These are phyloP conservation scores for Hortiboletus flavorubellus DNA, from an alignment of 768 basidiomycete genomes.

Conservation along the genomic window DNA sequence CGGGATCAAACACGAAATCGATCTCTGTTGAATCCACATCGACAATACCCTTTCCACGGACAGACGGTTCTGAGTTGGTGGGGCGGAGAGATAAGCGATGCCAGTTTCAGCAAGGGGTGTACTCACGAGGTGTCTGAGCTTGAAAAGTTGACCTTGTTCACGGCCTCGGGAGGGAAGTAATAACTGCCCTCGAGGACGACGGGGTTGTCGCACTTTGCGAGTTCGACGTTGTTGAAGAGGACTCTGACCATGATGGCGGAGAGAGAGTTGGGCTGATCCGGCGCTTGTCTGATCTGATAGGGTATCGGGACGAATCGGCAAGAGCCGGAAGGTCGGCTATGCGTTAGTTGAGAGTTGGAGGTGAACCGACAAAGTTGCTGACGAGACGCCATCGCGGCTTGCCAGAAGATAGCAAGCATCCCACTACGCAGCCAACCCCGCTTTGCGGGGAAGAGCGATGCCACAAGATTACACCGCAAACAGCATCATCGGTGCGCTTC, in stretches of 20 bases:
- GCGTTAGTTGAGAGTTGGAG: too few species aligned
- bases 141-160: constrained; percentile 45
- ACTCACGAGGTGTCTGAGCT: constrained; percentile 53
- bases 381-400: not conserved
- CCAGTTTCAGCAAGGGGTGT: not conserved
- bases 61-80: too few species aligned
- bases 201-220: constrained; percentile 59
- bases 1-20: too few species aligned
- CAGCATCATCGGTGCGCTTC: constrained; percentile 73
- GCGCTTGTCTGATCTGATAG: constrained; percentile 7
- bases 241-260: constrained; percentile 43
- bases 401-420: not conserved
- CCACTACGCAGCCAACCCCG: constrained; percentile 35
- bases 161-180: constrained; percentile 63
- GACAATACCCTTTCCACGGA: too few species aligned
- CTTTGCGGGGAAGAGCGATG: constrained; percentile 67
- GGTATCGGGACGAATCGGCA: constrained; percentile 6
- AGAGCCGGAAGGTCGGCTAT: constrained; percentile 18
- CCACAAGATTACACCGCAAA: constrained; percentile 64
- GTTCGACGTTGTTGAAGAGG: constrained; percentile 42
- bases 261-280: not conserved
- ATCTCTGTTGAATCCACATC: too few species aligned
- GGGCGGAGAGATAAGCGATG: too few species aligned
- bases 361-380: not conserved
- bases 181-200: constrained; percentile 64